Evolutionary conservation across 192 early-diverging fungal genomes (phyloP), one percentile per base, ranked within the genome.

Genomic region (Oehlia diaphana): DNA sequence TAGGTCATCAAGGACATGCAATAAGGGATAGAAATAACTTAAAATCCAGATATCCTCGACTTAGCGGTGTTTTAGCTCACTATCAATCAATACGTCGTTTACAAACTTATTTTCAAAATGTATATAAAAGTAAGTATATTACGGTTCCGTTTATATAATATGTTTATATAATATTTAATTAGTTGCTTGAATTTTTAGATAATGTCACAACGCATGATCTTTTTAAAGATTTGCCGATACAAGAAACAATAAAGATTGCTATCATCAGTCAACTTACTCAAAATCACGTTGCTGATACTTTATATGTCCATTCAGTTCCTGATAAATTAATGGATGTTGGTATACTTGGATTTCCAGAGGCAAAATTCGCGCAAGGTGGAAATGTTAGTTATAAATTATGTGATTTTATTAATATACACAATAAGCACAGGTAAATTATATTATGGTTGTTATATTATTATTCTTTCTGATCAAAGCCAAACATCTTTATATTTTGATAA

Each of bases 21-120:
- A 88, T 94, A 72, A 85, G 86, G 37, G 92, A 95, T 78, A 83
- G 85, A 65, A 84, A 82, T 42, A 92, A 91, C 76, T 88, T 95
- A 80, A 93, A 92, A 79, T 90, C 88, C 75, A 86, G 93, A 9
- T 91, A 95, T 72, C 93, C 93, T 47, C 84, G 86, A 37, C 82
- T 93, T 53, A 87, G 86, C 1, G 84, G 89, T 37, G 91, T 90
- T 16, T 87, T 93, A 84, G 88, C 87, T 39, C 66, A 66, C 12
- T 21, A 6, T 23, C 28, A 23, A 4, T 10, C 3, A 19, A 9
- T 13, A 2, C 39, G 12, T 63, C 0, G 47, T 12, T 21, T 77
- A 44, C 37, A n/a, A 5, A 13, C 6, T 0, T 28, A 63, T 77
- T 63, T 65, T 26, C 39, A 21, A 9, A 64, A 26, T 28, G 35